Base-by-base conservation (phyloP, 352 stramenopile species). In the Phytophthora lateralis region DNA sequence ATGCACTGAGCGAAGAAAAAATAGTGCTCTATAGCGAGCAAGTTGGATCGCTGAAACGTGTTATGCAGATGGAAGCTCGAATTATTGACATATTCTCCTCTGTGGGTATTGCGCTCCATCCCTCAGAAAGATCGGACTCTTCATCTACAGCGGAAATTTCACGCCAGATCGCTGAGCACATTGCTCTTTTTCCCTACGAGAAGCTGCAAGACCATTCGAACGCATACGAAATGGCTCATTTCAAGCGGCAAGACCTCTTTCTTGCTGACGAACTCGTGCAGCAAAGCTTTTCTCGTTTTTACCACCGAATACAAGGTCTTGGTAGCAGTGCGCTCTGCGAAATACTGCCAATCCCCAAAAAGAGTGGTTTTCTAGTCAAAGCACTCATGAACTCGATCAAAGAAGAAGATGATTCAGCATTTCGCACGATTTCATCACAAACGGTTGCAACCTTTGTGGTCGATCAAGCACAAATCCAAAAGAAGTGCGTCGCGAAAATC, bases 361-460 rank as follows among this genome's bases (percentile, higher is more conserved):
- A 90, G 44, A 90, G 80, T 38, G 87, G 82, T 0, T 92, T 95
- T 46, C 63, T 95, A 10, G 81, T 95, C 6, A 89, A 84, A 51
- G 71, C 85, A 17, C 56, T 93, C 12, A 95, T 95, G 85, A 79
- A 90, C 5, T 78, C 81, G 5, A 75, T 94, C 58, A 95, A 94
- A 35, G 72, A 61, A 47, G 81, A 92, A 60, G 60, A 75, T 0
- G 70, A 81, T 32, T n/a, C 35, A 7, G 67, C 65, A 9, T 84
- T 90, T 54, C 74, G 75, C 24, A 30, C 21, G 1, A 60, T 93
- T 18, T 74, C 76, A n/a, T 71, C 85, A 2, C 51, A 73, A 30
- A 66, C 82, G 0, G 55, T 95, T 18, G 82, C 80, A 1, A 43
- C 63, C 9, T 95, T 95, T 68, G 68, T 86, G 2, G 50, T 88